phyloP scores from a whole-genome alignment of 2,329 filamentous ascomycete genomes.

The Xylaria polymorpha region DNA sequence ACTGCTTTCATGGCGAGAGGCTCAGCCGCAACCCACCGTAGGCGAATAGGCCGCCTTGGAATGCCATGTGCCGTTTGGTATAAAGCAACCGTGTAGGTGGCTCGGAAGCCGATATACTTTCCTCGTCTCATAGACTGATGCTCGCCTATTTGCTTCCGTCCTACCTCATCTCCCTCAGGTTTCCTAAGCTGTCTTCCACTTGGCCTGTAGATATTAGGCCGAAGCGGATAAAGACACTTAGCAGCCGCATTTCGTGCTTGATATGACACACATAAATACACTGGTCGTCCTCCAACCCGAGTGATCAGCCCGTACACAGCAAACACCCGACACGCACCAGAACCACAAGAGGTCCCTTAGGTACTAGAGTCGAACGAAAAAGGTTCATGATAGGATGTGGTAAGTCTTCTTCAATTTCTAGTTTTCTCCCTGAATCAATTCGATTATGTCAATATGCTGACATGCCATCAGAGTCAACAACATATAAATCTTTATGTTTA shows the following conservation, averaged over 20 bases:
- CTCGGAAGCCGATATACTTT: background rate
- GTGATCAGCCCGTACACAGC: background rate
- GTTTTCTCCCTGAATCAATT: constrained; percentile 5
- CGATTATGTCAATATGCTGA: constrained; percentile 20
- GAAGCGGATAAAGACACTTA: constrained; percentile 31
- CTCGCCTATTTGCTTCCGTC: constrained; percentile 9
- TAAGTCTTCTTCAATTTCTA: constrained; percentile 28
- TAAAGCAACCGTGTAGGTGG: constrained; percentile 17
- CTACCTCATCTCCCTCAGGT: constrained; percentile 2
- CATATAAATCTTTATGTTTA: constrained; percentile 34
- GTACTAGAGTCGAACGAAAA: background rate
- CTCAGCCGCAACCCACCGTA: constrained; percentile 33
- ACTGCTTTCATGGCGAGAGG: constrained; percentile 18
- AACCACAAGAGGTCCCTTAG: constrained; percentile 7
- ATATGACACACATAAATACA: constrained; percentile 16
- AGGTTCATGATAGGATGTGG: constrained; percentile 8
- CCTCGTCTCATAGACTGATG: constrained; percentile 3
- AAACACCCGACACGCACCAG: constrained; percentile 2
- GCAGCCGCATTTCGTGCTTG: constrained; percentile 20
- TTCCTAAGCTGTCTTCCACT: constrained; percentile 8
- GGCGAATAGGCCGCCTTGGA: constrained; percentile 15
- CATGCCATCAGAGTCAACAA: constrained; percentile 25
- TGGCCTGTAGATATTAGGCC: constrained; percentile 19
- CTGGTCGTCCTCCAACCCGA: background rate
- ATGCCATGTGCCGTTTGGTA: constrained; percentile 19